phyloP scores from a whole-genome alignment of 352 stramenopile species.

The Phytophthora pini region DNA sequence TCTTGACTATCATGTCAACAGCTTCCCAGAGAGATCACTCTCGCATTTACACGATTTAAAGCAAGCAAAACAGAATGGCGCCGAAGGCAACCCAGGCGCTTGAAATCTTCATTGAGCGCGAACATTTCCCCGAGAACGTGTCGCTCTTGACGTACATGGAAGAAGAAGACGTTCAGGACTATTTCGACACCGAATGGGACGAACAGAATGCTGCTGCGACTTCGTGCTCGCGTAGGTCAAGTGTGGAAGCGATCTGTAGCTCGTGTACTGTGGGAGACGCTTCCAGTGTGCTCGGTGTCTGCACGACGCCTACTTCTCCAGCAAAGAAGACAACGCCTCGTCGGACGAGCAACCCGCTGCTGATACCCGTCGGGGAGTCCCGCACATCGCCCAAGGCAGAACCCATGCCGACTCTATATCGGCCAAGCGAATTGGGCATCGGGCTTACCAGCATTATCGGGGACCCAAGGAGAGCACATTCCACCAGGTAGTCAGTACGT shows the following conservation, averaged over 20 bases:
- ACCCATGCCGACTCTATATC: constrained; percentile 20
- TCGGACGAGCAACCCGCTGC: constrained; percentile 12
- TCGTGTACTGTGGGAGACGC: constrained; percentile 4
- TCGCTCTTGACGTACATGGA: constrained; percentile 34
- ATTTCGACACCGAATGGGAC: constrained; percentile 30
- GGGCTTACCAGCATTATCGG: constrained; percentile 13
- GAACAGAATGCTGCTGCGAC: constrained; percentile 8
- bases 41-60: constrained; percentile 21
- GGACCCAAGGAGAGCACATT: constrained; percentile 2
- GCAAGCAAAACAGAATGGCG: constrained; percentile 18
- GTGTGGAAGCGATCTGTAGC: constrained; percentile 22
- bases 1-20: constrained; percentile 15
- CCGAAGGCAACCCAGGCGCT: constrained; percentile 13
- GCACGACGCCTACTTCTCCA: constrained; percentile 9
- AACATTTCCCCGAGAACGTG: constrained; percentile 23
- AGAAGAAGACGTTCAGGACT: constrained; percentile 26
- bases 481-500: neutral
- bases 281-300: constrained; percentile 25
- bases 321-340: constrained; percentile 9
- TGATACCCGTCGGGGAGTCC: constrained; percentile 2
- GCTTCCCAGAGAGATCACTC: constrained; percentile 20
- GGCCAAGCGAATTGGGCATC: constrained; percentile 28
- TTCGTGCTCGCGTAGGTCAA: constrained; percentile 1
- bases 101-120: constrained; percentile 28
- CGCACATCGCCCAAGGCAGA: constrained; percentile 2